Evolutionary conservation across 768 basidiomycete genomes (phyloP).

Genomic region (Candolleomyces eurysporus): DNA sequence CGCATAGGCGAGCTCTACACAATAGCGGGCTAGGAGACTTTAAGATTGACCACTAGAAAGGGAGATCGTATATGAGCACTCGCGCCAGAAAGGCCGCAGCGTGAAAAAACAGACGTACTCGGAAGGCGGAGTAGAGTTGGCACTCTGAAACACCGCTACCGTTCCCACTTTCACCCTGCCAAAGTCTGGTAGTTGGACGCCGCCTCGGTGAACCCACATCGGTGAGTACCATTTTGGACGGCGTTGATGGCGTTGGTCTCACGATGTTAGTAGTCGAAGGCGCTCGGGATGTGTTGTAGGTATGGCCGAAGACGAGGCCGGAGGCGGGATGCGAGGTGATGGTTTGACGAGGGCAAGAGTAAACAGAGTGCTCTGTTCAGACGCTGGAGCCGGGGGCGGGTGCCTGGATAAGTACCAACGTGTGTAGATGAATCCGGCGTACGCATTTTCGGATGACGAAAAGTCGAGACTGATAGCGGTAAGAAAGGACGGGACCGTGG

Average conservation of each 20-base stretch:
- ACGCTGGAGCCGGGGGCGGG: no score
- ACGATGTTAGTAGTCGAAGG: conserved; percentile 40
- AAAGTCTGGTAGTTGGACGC: conserved; percentile 52
- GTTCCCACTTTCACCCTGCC: conserved; percentile 48
- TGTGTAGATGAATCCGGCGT: no score
- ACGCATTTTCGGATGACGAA: no score
- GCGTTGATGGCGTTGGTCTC: conserved; percentile 47
- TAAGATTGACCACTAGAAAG: conserved; percentile 26
- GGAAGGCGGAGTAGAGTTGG: conserved; percentile 40
- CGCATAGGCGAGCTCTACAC: conserved; percentile 5
- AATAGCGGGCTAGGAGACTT: no score
- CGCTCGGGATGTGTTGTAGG: conserved; percentile 23
- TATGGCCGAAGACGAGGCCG: conserved; percentile 35
- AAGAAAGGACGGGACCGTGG: no score
- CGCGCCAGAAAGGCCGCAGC: neutral
- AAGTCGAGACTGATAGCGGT: no score
- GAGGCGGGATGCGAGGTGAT: conserved; percentile 34
- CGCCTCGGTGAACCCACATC: conserved; percentile 52
- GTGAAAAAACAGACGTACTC: conserved; percentile 20
- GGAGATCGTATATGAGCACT: neutral
- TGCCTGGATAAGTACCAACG: no score
- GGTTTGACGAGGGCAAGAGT: no score
- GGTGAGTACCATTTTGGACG: conserved; percentile 41
- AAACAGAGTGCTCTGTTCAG: no score
- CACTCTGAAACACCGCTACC: conserved; percentile 52